Evolutionary conservation across 257 asterid genomes (phyloP).

Genomic region (Solanum lignicaule): DNA sequence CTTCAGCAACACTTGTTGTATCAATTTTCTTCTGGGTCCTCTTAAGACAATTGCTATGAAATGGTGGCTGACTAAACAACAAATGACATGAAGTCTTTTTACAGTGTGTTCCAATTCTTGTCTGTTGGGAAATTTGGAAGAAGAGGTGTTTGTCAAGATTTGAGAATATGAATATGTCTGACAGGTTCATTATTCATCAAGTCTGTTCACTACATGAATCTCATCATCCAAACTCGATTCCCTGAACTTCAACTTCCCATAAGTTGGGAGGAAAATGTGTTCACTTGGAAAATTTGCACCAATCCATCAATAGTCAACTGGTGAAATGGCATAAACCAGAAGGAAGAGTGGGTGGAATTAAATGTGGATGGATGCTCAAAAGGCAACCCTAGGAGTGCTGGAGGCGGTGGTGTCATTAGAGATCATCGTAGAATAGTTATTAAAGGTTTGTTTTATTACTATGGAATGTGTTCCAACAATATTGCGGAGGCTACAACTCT

Average conservation of each 20-base stretch:
- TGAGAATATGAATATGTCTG: neutral
- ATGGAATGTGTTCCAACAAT: neutral
- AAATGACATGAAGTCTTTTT: neutral
- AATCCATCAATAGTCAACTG: neutral
- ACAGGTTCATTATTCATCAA: neutral
- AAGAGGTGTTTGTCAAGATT: neutral
- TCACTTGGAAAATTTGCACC: neutral
- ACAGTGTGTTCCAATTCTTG: neutral
- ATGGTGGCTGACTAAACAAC: neutral
- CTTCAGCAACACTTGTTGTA: neutral
- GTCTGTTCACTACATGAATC: neutral
- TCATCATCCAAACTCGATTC: neutral
- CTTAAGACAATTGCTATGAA: neutral
- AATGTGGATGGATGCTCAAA: neutral
- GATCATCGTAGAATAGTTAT: neutral
- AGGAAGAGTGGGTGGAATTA: neutral
- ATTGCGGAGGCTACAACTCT: neutral
- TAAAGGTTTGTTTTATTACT: neutral
- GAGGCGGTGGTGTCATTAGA: neutral
- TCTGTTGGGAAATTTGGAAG: neutral
- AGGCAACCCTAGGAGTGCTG: neutral
- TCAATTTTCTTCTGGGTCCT: neutral
- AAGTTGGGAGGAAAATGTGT: neutral
- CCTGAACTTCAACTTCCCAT: neutral
- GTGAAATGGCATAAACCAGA: neutral